These are phyloP conservation scores for Tetrapisispora pingtungensis DNA, from an alignment of 805 yeast species.

Conservation along the genomic window DNA sequence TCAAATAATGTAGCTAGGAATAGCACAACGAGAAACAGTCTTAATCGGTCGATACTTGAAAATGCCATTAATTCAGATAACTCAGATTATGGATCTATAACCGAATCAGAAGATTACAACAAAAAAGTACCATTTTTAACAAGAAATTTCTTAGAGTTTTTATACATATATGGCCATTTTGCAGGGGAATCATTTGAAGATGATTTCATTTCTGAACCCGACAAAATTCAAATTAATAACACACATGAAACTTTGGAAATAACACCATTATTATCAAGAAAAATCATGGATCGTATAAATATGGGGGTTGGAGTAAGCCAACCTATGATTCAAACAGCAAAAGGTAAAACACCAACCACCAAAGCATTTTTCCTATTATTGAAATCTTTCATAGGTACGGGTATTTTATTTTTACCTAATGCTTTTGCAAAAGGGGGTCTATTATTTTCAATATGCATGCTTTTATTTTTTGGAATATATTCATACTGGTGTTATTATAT, in stretches of 20 bases:
- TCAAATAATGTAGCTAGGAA: constrained; percentile 13
- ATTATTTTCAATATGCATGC: constrained; percentile 41
- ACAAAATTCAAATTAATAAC: not conserved
- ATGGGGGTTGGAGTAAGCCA: not conserved
- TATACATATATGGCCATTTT: constrained; percentile 74
- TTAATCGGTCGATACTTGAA: not conserved
- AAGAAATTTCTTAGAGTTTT: constrained; percentile 64
- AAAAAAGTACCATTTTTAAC: constrained; percentile 44
- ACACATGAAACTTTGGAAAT: not conserved
- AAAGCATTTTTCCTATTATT: constrained; percentile 64
- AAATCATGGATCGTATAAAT: not conserved
- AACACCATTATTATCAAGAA: not conserved
- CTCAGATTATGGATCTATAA: not conserved
- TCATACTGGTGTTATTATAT: constrained; percentile 74
- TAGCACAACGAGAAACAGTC: not conserved
- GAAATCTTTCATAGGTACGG: constrained; percentile 72
- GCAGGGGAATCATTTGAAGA: constrained; percentile 77
- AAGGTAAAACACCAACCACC: constrained; percentile 43
- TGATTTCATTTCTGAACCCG: constrained; percentile 33
- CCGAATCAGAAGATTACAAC: constrained; percentile 9
- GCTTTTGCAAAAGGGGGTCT: constrained; percentile 70
- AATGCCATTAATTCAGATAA: not conserved
- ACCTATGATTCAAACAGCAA: constrained; percentile 1
- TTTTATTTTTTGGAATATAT: constrained; percentile 53
- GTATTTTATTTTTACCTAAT: constrained; percentile 58